Conservation (phyloP, 352 stramenopile species). For the Phytopythium vexans region DNA sequence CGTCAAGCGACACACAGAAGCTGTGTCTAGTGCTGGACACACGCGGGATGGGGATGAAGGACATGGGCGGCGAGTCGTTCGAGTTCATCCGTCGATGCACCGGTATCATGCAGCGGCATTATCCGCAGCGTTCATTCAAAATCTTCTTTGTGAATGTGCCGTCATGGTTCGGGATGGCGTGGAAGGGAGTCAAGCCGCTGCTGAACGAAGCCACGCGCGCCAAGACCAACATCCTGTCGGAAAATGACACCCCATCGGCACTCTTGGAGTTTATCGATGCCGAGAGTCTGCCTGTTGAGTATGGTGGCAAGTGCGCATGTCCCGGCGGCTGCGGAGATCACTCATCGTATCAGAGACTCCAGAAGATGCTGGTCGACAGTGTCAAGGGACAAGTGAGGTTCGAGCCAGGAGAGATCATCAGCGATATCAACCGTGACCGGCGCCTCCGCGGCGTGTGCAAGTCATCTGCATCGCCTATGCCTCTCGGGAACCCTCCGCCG, state of each 20-base stretch:
- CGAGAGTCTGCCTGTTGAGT: conserved; percentile 64
- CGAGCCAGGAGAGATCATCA: conserved; percentile 25
- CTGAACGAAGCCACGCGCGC: conserved; percentile 84
- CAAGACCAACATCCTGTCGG: conserved; percentile 86
- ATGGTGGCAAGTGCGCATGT: conserved; percentile 65
- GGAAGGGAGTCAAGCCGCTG: conserved; percentile 87
- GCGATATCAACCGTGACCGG: conserved; percentile 15
- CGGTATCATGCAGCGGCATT: conserved; percentile 85
- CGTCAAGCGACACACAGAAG: conserved; percentile 65
- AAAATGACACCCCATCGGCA: conserved; percentile 46
- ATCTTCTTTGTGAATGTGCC: conserved; percentile 92
- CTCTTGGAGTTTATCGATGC: conserved; percentile 64
- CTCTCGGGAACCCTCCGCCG: conserved; percentile 1
- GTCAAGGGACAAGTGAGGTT: conserved; percentile 53
- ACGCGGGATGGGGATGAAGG: conserved; percentile 66
- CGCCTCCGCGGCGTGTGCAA: too few relatives aligned
- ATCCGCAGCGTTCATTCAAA: conserved; percentile 86
- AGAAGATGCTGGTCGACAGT: conserved; percentile 49
- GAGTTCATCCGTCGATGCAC: conserved; percentile 84
- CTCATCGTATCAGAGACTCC: conserved; percentile 61
- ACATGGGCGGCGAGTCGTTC: conserved; percentile 71
- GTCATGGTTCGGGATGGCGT: conserved; percentile 89
- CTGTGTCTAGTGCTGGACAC: conserved; percentile 76
- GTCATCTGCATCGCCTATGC: conserved; percentile 1
- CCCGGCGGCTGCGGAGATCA: conserved; percentile 59